A percentile compares a stretch with the other conserved stretches of the same genome.
phyloP scores from a whole-genome alignment of 768 basidiomycete genomes.

The Amanita phalloides region DNA sequence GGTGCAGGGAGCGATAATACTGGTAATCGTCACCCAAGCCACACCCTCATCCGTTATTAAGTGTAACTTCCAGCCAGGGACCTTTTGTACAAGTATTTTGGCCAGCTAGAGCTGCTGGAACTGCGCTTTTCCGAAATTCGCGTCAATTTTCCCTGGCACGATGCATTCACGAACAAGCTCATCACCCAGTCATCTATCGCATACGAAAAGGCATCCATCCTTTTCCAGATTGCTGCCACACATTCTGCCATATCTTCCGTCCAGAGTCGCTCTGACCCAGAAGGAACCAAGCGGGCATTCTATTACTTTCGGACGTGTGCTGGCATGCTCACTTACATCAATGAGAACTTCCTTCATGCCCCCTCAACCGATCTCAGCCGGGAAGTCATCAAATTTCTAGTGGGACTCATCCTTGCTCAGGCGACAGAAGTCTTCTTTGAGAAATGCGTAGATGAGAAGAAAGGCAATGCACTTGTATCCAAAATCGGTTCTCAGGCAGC shows the following conservation, averaged over 20 bases:
- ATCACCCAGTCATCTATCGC: constrained; percentile 95
- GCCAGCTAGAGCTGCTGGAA: constrained; percentile 94
- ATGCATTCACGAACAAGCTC: constrained; percentile 91
- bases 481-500: constrained; percentile 83
- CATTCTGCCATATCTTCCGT: constrained; percentile 86
- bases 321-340: constrained; percentile 97
- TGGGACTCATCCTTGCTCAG: constrained; percentile 83
- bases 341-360: constrained; percentile 98
- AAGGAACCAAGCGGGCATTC: constrained; percentile 90
- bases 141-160: constrained; percentile 93
- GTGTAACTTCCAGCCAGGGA: constrained; percentile 52
- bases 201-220: constrained; percentile 94
- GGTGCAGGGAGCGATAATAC: constrained; percentile 95
- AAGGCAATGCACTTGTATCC: constrained; percentile 61
- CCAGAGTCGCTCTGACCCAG: constrained; percentile 80
- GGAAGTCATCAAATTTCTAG: constrained; percentile 90
- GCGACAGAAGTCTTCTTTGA: constrained; percentile 96
- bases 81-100: constrained; percentile 98
- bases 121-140: constrained; percentile 94
- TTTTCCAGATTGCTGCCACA: constrained; percentile 92
- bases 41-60: constrained; percentile 1
- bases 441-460: constrained; percentile 91
- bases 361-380: constrained; percentile 91
- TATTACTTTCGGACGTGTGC: constrained; percentile 84
- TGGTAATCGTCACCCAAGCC: constrained; percentile 35